A percentile compares a stretch with the other conserved stretches of the same genome.
phyloP scores from a whole-genome alignment of 305 asterid species.

The Solanum chacoense region DNA sequence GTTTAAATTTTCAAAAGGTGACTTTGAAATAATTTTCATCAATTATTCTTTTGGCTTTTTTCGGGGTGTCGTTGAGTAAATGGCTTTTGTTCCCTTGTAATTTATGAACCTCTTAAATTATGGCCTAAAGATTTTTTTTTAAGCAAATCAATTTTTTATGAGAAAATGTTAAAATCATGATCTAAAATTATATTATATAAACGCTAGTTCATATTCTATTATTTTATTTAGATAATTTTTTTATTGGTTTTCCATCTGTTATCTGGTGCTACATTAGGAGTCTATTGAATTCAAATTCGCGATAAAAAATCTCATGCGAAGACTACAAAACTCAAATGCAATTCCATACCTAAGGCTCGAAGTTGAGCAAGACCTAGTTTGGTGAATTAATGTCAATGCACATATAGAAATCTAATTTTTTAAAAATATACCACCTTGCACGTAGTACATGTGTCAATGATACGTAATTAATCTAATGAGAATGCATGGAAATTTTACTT shows the following conservation, averaged over 20 bases:
- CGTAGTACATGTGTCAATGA: neutral
- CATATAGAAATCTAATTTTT: neutral
- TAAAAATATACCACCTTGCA: neutral
- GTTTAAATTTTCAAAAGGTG: neutral
- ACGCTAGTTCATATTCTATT: too few relatives aligned
- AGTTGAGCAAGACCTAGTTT: neutral
- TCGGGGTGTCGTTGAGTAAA: neutral
- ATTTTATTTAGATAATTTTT: too few relatives aligned
- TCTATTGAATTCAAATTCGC: neutral
- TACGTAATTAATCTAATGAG: neutral
- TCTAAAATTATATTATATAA: neutral
- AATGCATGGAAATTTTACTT: neutral
- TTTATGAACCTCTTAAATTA: too few relatives aligned
- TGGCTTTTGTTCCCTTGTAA: too few relatives aligned
- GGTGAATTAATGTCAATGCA: too few relatives aligned
- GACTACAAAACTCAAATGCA: fast-evolving
- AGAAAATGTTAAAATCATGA: neutral
- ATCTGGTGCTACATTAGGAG: neutral
- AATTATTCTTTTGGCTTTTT: neutral
- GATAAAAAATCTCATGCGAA: fast-evolving
- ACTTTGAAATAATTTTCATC: neutral
- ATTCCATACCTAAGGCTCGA: neutral
- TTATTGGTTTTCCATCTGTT: neutral
- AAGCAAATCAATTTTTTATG: neutral
- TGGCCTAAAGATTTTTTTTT: too few relatives aligned